phyloP scores from a whole-genome alignment of 495 filamentous ascomycete genomes.

The Xanthoparmelia taractica region DNA sequence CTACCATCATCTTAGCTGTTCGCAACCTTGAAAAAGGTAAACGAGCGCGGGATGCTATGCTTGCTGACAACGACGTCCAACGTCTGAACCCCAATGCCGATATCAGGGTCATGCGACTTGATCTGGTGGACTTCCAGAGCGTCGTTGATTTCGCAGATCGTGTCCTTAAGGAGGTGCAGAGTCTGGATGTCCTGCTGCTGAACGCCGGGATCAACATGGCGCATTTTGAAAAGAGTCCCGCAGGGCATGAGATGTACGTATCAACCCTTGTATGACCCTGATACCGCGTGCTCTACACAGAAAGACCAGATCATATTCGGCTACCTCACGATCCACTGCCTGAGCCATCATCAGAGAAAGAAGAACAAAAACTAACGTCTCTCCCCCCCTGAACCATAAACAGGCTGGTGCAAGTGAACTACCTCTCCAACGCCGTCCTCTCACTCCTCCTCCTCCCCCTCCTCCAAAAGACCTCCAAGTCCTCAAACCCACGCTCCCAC shows the following conservation, averaged over 20 bases:
- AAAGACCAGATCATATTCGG: no score
- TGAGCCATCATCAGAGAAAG: no score
- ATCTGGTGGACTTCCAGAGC: constrained; percentile 30
- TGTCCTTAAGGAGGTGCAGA: background rate
- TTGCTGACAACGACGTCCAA: background rate
- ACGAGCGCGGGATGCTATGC: constrained; percentile 33
- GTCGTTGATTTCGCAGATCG: background rate
- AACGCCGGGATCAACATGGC: constrained; percentile 31
- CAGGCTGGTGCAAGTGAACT: constrained; percentile 31
- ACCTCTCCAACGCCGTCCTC: constrained; percentile 32
- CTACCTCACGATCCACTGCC: no score
- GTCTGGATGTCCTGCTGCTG: constrained; percentile 28
- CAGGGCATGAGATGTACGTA: constrained; percentile 28
- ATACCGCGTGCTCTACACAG: no score
- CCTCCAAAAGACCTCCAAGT: constrained; percentile 24
- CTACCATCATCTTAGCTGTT: constrained; percentile 40
- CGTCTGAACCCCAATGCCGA: constrained; percentile 28
- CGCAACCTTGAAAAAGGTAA: constrained; percentile 36
- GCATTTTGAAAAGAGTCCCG: constrained; percentile 23
- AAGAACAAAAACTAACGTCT: no score
- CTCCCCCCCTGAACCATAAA: no score
- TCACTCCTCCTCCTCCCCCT: constrained; percentile 31
- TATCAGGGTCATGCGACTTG: constrained; percentile 34
- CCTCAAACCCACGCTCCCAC: no score
- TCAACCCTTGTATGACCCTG: no score